phyloP scores from a whole-genome alignment of 129 eudicot genomes.

The Calendula officinalis region DNA sequence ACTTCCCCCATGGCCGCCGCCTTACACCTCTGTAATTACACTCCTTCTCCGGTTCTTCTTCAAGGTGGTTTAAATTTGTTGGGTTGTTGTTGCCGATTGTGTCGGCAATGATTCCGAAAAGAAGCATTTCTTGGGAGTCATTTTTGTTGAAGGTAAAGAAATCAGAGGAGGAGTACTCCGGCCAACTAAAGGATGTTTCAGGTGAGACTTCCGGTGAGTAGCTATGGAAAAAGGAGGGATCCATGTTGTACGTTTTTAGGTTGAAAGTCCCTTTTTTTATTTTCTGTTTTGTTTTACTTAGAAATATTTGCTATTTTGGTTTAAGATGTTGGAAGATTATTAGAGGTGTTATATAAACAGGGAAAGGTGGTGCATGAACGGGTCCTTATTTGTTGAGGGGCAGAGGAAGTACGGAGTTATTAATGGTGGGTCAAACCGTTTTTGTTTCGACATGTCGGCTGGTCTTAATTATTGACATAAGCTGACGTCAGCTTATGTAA shows the following conservation, averaged over 20 bases:
- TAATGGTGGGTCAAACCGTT: constrained; percentile 13
- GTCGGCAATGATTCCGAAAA: constrained; percentile 12
- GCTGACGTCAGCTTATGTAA: neutral
- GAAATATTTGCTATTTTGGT: neutral
- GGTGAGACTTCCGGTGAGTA: constrained; percentile 1
- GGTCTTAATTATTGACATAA: neutral
- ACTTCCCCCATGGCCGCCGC: constrained; percentile 44
- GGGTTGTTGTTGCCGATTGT: neutral
- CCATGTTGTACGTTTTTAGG: constrained; percentile 10
- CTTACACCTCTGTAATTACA: constrained; percentile 37
- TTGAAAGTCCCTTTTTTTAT: neutral
- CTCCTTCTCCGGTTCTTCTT: neutral
- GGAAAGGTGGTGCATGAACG: constrained; percentile 9
- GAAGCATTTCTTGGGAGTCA: constrained; percentile 27
- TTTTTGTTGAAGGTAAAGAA: constrained; percentile 12
- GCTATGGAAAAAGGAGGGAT: constrained; percentile 4
- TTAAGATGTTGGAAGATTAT: neutral
- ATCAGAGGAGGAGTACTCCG: constrained; percentile 7
- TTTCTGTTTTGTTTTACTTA: neutral
- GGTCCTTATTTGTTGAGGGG: neutral
- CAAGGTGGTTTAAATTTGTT: neutral
- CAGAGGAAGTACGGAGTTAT: neutral
- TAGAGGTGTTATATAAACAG: neutral
- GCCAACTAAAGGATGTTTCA: constrained; percentile 12
- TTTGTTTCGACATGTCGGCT: constrained; percentile 31